These are phyloP conservation scores for Comarum palustre DNA, from an alignment of 306 rosid genomes.

Conservation along the genomic window DNA sequence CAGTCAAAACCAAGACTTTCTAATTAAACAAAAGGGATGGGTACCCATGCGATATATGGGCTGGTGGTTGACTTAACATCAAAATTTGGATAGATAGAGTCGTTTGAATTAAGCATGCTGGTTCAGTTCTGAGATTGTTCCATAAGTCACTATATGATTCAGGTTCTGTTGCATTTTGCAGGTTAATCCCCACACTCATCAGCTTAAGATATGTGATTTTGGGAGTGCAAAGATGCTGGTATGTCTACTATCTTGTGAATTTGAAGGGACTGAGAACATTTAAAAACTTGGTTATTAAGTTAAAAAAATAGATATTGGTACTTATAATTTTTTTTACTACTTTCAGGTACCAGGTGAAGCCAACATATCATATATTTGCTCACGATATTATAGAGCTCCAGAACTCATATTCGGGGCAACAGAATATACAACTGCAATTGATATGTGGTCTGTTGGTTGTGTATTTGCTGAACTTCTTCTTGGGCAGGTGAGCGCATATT, in stretches of 20 bases:
- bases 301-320: not conserved
- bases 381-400: constrained; percentile 92
- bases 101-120: not conserved
- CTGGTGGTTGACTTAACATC: not conserved
- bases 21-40: not conserved
- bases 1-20: not conserved
- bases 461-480: constrained; percentile 90
- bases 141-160: not conserved
- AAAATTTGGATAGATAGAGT: not conserved
- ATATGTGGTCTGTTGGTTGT: constrained; percentile 97
- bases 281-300: not conserved
- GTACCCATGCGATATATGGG: not conserved
- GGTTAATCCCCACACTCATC: constrained; percentile 83
- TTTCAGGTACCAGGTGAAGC: constrained; percentile 89
- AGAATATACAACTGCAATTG: constrained; percentile 91
- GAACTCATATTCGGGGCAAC: constrained; percentile 98
- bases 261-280: not conserved
- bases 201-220: constrained; percentile 88
- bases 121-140: not conserved
- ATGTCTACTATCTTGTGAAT: constrained; percentile 18
- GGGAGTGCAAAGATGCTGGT: constrained; percentile 98
- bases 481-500: constrained; percentile 61
- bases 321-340: constrained; percentile 27
- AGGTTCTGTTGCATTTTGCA: constrained; percentile 29
- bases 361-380: constrained; percentile 91